phyloP scores from a whole-genome alignment of 257 asterid species.

The Solanum sejunctum region DNA sequence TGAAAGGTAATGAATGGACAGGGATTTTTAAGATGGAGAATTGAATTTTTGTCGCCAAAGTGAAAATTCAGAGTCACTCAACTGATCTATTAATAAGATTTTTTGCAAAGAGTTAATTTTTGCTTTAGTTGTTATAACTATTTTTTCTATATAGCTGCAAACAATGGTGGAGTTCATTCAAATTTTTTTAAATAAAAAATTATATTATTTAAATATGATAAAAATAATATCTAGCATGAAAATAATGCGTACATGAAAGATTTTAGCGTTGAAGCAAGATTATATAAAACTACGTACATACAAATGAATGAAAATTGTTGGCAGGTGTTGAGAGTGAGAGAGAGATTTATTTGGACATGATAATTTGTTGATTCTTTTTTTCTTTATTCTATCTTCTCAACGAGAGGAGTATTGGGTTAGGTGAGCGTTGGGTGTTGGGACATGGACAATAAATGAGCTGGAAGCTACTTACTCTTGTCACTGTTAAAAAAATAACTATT shows the following conservation, averaged over 20 bases:
- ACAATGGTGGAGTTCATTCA: too few species aligned
- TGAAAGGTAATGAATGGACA: too few species aligned
- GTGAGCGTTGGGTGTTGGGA: not conserved
- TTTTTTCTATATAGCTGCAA: too few species aligned
- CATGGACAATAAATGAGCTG: not conserved
- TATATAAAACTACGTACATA: not conserved
- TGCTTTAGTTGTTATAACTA: too few species aligned
- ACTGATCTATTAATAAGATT: too few species aligned
- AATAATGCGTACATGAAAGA: not conserved
- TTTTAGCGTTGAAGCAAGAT: not conserved
- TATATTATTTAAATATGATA: too few species aligned
- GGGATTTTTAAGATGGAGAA: too few species aligned
- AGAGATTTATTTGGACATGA: not conserved
- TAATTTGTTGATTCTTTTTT: not conserved
- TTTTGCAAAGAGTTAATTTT: too few species aligned
- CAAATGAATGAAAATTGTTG: not conserved
- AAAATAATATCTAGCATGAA: too few species aligned
- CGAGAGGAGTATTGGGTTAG: not conserved
- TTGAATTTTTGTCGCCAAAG: too few species aligned
- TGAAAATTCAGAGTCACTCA: too few species aligned
- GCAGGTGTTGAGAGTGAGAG: not conserved
- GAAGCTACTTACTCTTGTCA: not conserved
- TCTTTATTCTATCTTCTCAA: not conserved
- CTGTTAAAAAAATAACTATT: not conserved
- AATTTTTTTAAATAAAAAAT: too few species aligned